Evolutionary conservation across 2,329 filamentous ascomycete genomes (phyloP), one percentile per base, ranked within the genome.

Genomic region (Pyrenochaeta sp.): DNA sequence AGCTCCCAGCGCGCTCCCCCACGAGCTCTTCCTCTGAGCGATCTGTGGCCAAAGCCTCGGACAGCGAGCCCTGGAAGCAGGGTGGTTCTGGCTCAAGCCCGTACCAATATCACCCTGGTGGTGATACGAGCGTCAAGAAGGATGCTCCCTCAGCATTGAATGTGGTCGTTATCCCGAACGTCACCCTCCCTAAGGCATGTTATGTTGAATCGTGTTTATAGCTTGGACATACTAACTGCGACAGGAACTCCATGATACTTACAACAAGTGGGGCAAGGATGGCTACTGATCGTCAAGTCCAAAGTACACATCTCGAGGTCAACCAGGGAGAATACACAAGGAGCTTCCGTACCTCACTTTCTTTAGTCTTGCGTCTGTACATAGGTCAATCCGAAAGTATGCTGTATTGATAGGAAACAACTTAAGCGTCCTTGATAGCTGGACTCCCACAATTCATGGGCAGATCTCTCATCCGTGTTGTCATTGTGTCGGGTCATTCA

Each of bases 261-360:
- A 90, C 88, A 99, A 99, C 91, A 99, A 99, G 86, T 98, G 92
- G 88, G 95, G 95, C 81, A 98, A 98, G 88, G 95, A 98, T 70
- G 93, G 92, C 71, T 98, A 91, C 82, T 78, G 72, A 61, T 47
- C 50, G 37, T 28, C n/a, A 15, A 9, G 37, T 44, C 28, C 36
- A 44, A 42, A 39, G 25, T 28, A 48, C 27, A 28, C 24, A 52
- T n/a, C 37, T 32, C 24, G 37, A 47, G 37, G 49, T 46, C 28
- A 47, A 47, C 25, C 22, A 34, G 45, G 30, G 28, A 32, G 2
- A 34, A 22, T 19, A 1, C 28, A 40, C 49, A 51, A 30, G 22
- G 27, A 40, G 44, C 27, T 27, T 30, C 36, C 5, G n/a, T 42
- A 45, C 50, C 46, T 39, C 44, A 13, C 32, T 45, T 24, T 56